Conservation (phyloP, 208 protist genomes). For the Herpetomonas samuelpessoai region DNA sequence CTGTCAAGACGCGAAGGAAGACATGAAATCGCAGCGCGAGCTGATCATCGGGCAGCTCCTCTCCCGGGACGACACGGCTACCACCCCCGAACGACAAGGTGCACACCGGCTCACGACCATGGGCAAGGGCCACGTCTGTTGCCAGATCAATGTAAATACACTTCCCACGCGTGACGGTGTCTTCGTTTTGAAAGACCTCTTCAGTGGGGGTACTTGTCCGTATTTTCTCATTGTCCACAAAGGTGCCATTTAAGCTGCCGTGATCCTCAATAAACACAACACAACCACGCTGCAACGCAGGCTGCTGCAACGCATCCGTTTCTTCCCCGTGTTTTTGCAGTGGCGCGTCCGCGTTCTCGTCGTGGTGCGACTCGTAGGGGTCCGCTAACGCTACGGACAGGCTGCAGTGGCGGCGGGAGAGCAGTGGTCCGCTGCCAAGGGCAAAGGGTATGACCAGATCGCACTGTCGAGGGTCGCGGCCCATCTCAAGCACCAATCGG, state of each 20-base stretch:
- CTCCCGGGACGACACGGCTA: conserved; percentile 13
- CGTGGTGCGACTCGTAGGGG: background rate
- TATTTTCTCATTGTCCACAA: conserved; percentile 17
- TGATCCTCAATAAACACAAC: conserved; percentile 24
- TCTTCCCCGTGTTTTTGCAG: background rate
- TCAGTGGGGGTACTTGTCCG: background rate
- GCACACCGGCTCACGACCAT: conserved; percentile 15
- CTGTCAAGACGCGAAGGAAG: conserved; percentile 18
- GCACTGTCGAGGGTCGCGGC: conserved; percentile 20
- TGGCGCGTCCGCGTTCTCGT: background rate
- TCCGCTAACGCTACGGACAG: conserved; percentile 14
- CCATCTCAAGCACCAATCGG: no score
- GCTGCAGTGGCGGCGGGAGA: conserved; percentile 36
- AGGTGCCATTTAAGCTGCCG: conserved; percentile 36
- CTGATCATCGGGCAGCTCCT: conserved; percentile 14
- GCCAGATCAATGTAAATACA: no score
- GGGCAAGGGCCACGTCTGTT: conserved; percentile 1
- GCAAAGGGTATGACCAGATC: conserved; percentile 25
- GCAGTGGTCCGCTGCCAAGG: conserved; percentile 23
- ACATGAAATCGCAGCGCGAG: conserved; percentile 32
- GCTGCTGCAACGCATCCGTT: background rate
- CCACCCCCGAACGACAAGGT: conserved; percentile 34
- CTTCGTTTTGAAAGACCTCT: background rate
- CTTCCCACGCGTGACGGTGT: no score
- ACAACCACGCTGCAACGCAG: conserved; percentile 11